Evolutionary conservation across 768 basidiomycete species (phyloP).

Genomic region (Lyophyllum atratum): DNA sequence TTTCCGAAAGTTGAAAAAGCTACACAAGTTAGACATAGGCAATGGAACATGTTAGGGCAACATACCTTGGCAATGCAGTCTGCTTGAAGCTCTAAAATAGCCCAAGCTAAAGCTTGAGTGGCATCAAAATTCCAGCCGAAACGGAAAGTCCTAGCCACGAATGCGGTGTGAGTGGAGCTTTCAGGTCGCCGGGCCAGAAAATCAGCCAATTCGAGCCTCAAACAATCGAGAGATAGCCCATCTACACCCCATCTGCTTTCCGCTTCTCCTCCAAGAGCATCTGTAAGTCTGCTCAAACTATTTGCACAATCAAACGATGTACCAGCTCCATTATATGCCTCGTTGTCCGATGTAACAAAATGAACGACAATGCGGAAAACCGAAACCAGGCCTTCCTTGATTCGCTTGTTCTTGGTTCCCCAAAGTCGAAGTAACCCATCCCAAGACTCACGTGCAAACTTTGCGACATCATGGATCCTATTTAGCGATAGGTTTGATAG

Average conservation of each 20-base stretch:
- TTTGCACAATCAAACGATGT: slow-evolving; percentile 42
- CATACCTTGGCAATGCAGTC: slow-evolving; percentile 73
- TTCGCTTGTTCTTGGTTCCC: slow-evolving; percentile 72
- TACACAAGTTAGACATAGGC: slow-evolving; percentile 26
- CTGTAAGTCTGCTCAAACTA: slow-evolving; percentile 54
- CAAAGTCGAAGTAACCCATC: slow-evolving; percentile 67
- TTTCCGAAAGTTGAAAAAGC: slow-evolving; percentile 69
- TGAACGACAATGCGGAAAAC: slow-evolving; percentile 74
- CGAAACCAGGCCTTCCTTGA: slow-evolving; percentile 82
- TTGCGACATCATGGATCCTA: slow-evolving; percentile 53
- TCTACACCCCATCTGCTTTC: slow-evolving; percentile 67
- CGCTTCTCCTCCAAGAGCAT: slow-evolving; percentile 60
- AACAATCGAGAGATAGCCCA: slow-evolving; percentile 60
- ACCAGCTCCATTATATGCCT: slow-evolving; percentile 4
- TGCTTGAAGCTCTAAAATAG: slow-evolving; percentile 75
- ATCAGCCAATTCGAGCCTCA: slow-evolving; percentile 55
- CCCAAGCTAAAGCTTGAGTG: slow-evolving; percentile 77
- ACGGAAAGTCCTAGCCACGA: slow-evolving; percentile 66
- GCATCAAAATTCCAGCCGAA: slow-evolving; percentile 73
- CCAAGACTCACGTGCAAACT: slow-evolving; percentile 67
- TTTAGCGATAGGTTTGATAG: slow-evolving; percentile 84
- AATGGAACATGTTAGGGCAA: slow-evolving; percentile 3
- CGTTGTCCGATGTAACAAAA: slow-evolving; percentile 51
- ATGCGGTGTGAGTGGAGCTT: slow-evolving; percentile 35
- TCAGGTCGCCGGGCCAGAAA: slow-evolving; percentile 21